Evolutionary conservation across 352 stramenopile genomes (phyloP).

Genomic region (Pythium periplocum): DNA sequence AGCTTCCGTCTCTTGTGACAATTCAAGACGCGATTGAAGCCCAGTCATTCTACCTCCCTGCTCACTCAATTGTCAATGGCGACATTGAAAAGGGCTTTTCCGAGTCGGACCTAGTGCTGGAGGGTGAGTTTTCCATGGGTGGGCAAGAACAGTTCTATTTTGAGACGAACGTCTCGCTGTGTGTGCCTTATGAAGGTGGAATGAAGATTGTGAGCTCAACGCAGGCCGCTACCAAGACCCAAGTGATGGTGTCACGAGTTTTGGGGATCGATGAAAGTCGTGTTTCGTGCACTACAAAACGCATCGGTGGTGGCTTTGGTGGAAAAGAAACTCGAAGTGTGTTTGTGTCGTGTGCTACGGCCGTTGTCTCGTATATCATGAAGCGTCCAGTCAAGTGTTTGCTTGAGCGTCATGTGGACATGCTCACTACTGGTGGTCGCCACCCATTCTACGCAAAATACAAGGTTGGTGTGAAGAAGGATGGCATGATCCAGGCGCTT

Average conservation of each 20-base stretch:
- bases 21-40: slow-evolving; percentile 94
- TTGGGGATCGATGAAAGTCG: slow-evolving; percentile 88
- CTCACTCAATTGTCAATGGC: slow-evolving; percentile 82
- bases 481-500: slow-evolving; percentile 86
- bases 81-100: slow-evolving; percentile 71
- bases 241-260: slow-evolving; percentile 86
- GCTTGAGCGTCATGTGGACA: slow-evolving; percentile 93
- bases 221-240: slow-evolving; percentile 92
- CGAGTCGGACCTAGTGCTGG: slow-evolving; percentile 66
- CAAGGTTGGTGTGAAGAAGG: slow-evolving; percentile 77
- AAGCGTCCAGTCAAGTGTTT: slow-evolving; percentile 88
- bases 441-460: slow-evolving; percentile 95
- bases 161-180: slow-evolving; percentile 87
- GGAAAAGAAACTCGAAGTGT: slow-evolving; percentile 93
- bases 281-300: slow-evolving; percentile 91
- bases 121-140: slow-evolving; percentile 87
- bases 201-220: slow-evolving; percentile 94
- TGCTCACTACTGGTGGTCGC: slow-evolving; percentile 89
- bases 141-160: slow-evolving; percentile 97
- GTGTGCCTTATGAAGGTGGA: slow-evolving; percentile 76
- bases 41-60: slow-evolving; percentile 85
- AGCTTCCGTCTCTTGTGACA: slow-evolving; percentile 86
- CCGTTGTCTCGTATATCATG: slow-evolving; percentile 86
- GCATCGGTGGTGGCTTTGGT: slow-evolving; percentile 95
- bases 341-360: slow-evolving; percentile 89